These are phyloP conservation scores for Phytophthora ramorum DNA, from an alignment of 352 stramenopile species.

Conservation along the genomic window DNA sequence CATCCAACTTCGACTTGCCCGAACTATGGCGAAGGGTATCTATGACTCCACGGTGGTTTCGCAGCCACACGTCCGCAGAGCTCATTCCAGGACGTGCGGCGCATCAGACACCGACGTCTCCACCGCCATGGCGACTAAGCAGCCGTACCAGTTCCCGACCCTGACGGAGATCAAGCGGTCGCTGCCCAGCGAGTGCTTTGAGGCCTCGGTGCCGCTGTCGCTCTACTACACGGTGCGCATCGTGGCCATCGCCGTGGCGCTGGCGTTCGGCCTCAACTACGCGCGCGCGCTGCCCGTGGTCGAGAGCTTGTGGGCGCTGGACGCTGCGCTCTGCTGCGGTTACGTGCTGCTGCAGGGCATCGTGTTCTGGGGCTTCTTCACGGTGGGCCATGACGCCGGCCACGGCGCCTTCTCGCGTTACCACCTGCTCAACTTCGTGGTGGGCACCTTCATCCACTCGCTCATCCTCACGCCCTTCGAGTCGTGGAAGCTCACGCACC, in stretches of 20 bases:
- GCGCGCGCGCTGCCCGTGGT: conserved; percentile 53
- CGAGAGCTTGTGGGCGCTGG: conserved; percentile 40
- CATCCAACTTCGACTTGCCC: conserved; percentile 20
- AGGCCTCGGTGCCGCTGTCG: conserved; percentile 71
- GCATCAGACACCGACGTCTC: conserved; percentile 9
- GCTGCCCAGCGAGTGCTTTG: conserved; percentile 75
- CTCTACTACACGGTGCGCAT: conserved; percentile 77
- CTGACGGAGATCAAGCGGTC: conserved; percentile 86
- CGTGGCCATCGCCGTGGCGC: conserved; percentile 50
- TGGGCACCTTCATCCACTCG: conserved; percentile 82
- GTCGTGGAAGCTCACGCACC: conserved; percentile 83
- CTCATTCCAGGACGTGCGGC: conserved; percentile 33
- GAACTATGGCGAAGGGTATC: conserved; percentile 24
- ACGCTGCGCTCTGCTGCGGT: conserved; percentile 50
- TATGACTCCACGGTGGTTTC: conserved; percentile 26
- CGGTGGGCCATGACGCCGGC: conserved; percentile 80
- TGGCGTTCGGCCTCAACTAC: conserved; percentile 53
- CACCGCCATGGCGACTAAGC: conserved; percentile 32
- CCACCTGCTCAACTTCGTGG: conserved; percentile 78
- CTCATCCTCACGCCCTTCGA: conserved; percentile 84
- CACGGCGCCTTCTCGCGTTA: conserved; percentile 85
- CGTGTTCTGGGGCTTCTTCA: conserved; percentile 89
- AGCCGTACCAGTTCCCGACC: conserved; percentile 69
- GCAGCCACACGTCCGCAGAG: conserved; percentile 17
- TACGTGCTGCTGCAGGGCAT: conserved; percentile 82